phyloP scores from a whole-genome alignment of 1,284 basidiomycete genomes.

The Ganoderma lucidum region DNA sequence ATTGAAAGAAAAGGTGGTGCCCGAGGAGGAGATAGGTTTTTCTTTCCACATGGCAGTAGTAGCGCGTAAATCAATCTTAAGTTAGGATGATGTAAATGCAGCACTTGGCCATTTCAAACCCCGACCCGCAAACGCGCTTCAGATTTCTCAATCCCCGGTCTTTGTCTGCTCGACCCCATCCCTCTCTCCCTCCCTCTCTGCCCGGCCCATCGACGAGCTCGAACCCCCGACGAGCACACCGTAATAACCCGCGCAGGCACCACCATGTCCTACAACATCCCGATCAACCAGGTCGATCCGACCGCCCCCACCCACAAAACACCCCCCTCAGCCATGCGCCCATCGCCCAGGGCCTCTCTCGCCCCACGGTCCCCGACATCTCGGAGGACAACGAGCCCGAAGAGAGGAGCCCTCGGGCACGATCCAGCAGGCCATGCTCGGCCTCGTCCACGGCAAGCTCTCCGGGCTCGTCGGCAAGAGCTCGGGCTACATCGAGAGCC shows the following conservation, averaged over 20 bases:
- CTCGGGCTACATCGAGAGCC: conserved; percentile 88
- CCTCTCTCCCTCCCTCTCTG: conserved; percentile 18
- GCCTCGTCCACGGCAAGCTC: conserved; percentile 72
- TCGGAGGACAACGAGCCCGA: conserved; percentile 69
- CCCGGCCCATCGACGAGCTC: conserved; percentile 14
- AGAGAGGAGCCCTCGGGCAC: conserved; percentile 51
- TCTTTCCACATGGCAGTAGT: too few relatives aligned
- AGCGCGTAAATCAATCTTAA: too few relatives aligned
- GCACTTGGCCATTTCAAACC: conserved; percentile 31
- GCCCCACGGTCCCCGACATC: conserved; percentile 75
- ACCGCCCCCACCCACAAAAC: conserved; percentile 86
- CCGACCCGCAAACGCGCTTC: conserved; percentile 27
- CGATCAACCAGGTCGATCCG: conserved; percentile 54
- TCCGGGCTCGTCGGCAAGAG: conserved; percentile 78
- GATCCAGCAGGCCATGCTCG: conserved; percentile 60
- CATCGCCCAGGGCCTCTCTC: conserved; percentile 70
- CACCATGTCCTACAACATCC: conserved; percentile 59
- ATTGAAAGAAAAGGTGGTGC: too few relatives aligned
- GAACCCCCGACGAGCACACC: neutral
- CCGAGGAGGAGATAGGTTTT: too few relatives aligned
- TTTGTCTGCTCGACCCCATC: conserved; percentile 21
- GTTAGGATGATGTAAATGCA: neutral
- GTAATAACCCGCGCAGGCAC: conserved; percentile 20
- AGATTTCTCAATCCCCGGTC: conserved; percentile 15
- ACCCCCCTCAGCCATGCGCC: conserved; percentile 79